These are phyloP conservation scores for Linnemannia schmuckeri DNA, from an alignment of 192 early-diverging fungal species.

Conservation along the genomic window DNA sequence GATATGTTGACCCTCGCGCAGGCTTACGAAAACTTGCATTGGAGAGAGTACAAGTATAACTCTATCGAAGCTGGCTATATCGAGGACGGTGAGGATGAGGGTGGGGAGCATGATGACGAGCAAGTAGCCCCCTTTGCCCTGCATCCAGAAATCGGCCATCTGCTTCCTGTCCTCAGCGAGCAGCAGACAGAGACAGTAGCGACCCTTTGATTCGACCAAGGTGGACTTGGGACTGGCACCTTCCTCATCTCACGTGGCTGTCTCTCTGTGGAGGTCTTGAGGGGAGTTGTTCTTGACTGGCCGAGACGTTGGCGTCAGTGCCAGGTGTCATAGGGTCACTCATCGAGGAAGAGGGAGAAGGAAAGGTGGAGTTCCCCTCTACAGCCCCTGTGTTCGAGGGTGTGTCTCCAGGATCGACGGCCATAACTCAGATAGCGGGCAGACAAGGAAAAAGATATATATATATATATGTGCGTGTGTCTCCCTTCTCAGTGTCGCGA, in stretches of 20 bases:
- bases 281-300: too few species aligned
- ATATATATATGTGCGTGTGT: too few species aligned
- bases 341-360: too few species aligned
- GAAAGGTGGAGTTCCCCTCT: too few species aligned
- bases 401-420: too few species aligned
- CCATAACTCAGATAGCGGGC: too few species aligned
- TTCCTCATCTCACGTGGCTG: background rate
- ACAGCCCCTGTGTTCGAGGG: too few species aligned
- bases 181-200: background rate
- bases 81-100: background rate
- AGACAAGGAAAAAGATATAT: too few species aligned
- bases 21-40: background rate
- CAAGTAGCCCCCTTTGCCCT: background rate
- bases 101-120: background rate
- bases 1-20: background rate
- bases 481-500: too few species aligned
- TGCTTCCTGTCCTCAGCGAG: background rate
- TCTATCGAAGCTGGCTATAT: background rate
- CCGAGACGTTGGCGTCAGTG: too few species aligned
- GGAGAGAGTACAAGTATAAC: background rate
- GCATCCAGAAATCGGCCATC: background rate
- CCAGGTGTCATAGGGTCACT: too few species aligned
- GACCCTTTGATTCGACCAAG: background rate
- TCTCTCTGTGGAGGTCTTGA: too few species aligned
- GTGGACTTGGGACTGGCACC: slow-evolving; percentile 15